Conservation (phyloP, 2,329 filamentous ascomycete species). For the Myriosclerotinia duriaeana region DNA sequence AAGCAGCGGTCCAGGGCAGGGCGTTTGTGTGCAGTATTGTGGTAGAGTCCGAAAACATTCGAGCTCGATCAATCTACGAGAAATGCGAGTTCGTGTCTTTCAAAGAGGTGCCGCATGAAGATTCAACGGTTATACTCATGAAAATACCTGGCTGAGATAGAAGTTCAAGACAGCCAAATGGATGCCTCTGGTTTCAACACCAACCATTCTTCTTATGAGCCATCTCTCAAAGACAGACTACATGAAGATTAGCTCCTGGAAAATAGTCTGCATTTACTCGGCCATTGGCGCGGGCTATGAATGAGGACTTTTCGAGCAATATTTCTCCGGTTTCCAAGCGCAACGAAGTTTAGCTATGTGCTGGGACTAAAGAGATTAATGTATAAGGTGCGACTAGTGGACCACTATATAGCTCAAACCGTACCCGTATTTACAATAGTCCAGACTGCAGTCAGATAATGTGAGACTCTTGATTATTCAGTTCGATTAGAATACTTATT, state of each 20-base stretch:
- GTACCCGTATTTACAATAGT: too few species aligned
- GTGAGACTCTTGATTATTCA: too few species aligned
- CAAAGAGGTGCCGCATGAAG: slow-evolving; percentile 27
- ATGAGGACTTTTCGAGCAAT: too few species aligned
- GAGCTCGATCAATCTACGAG: slow-evolving; percentile 42
- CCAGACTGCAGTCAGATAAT: too few species aligned
- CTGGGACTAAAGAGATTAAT: too few species aligned
- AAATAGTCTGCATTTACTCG: too few species aligned
- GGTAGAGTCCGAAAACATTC: slow-evolving; percentile 41
- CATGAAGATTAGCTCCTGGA: background rate
- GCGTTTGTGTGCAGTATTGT: slow-evolving; percentile 40
- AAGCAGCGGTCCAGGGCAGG: slow-evolving; percentile 31
- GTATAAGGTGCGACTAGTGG: too few species aligned
- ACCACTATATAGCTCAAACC: too few species aligned
- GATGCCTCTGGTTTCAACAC: background rate
- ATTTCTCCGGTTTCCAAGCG: too few species aligned
- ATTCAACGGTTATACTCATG: slow-evolving; percentile 30
- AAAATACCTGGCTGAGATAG: background rate
- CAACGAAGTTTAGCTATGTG: too few species aligned
- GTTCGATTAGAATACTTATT: too few species aligned
- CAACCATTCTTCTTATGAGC: background rate
- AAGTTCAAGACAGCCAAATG: background rate
- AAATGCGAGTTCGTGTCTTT: slow-evolving; percentile 42
- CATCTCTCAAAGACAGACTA: background rate
- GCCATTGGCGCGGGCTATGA: background rate